phyloP scores from a whole-genome alignment of 2,329 filamentous ascomycete species.

The Pseudocercospora musae region DNA sequence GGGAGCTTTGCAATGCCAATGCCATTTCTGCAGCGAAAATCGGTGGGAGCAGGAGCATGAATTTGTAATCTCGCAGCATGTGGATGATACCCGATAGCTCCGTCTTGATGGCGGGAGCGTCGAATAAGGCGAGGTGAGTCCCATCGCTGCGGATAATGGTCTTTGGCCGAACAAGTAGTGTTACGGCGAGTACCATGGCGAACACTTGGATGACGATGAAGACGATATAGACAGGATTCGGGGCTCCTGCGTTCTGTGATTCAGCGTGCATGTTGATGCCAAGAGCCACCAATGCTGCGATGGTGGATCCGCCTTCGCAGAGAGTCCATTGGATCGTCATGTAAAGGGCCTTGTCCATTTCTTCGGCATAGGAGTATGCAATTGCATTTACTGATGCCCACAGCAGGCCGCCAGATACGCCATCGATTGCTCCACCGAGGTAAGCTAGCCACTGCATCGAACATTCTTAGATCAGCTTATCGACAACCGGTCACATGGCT shows the following conservation, averaged over 20 bases:
- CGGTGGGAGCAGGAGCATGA: constrained; percentile 19
- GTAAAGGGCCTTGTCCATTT: constrained; percentile 1
- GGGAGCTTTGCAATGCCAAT: constrained; percentile 21
- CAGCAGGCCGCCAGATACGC: not conserved
- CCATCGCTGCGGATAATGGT: constrained; percentile 18
- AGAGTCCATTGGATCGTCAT: constrained; percentile 11
- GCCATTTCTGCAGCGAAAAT: constrained; percentile 22
- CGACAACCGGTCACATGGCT: not conserved
- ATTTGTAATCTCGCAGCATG: constrained; percentile 16
- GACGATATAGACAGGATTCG: constrained; percentile 15
- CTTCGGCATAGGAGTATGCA: constrained; percentile 1
- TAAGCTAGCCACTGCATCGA: not conserved
- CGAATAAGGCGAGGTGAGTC: constrained; percentile 12
- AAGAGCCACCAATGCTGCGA: constrained; percentile 5
- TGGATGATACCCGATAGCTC: constrained; percentile 8
- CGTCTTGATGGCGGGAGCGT: not conserved
- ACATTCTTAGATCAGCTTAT: not conserved
- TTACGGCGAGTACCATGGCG: constrained; percentile 14
- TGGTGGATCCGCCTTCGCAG: constrained; percentile 7
- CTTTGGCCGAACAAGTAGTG: constrained; percentile 10
- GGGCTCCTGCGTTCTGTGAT: constrained; percentile 7
- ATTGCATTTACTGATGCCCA: constrained; percentile 2
- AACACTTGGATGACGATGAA: constrained; percentile 19
- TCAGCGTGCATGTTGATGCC: constrained; percentile 13
- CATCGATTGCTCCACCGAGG: constrained; percentile 15